A percentile compares a stretch with the other conserved stretches of the same genome.
Conservation (phyloP, 176 grass and related monocot species). For the Musa troglodytarum region DNA sequence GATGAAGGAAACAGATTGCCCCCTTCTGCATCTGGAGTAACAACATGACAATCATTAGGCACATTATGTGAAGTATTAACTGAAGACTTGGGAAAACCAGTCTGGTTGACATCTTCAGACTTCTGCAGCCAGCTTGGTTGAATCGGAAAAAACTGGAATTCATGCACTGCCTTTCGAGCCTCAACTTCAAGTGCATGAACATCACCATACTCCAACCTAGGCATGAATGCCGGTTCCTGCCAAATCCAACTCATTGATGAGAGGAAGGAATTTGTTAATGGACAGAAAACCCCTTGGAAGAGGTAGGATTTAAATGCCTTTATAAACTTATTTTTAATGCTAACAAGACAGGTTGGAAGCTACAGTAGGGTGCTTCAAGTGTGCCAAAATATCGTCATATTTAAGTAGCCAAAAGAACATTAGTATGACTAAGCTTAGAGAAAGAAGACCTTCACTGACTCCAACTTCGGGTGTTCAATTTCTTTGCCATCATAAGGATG, state of each 20-base stretch:
- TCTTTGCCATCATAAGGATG: background rate
- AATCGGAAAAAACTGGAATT: background rate
- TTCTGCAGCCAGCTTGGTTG: background rate
- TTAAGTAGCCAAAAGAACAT: background rate
- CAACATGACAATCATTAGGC: background rate
- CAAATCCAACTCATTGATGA: background rate
- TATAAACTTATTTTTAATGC: background rate
- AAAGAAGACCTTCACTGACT: background rate
- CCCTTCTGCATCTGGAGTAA: background rate
- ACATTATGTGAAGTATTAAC: background rate
- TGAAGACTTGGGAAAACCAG: background rate
- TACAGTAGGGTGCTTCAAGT: background rate
- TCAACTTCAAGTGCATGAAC: background rate
- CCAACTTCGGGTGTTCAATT: background rate
- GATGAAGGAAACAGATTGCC: background rate
- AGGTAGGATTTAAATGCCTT: background rate
- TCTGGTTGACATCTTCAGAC: background rate
- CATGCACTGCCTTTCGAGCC: background rate
- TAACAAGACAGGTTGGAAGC: background rate
- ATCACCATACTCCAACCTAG: background rate
- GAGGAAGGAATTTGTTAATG: background rate
- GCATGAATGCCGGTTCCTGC: background rate
- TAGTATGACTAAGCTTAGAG: background rate
- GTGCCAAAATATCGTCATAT: background rate
- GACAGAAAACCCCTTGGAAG: background rate